A percentile compares a stretch with the other conserved stretches of the same genome.
These are phyloP conservation scores for Silybum marianum DNA, from an alignment of 129 eudicot genomes.

Conservation along the genomic window DNA sequence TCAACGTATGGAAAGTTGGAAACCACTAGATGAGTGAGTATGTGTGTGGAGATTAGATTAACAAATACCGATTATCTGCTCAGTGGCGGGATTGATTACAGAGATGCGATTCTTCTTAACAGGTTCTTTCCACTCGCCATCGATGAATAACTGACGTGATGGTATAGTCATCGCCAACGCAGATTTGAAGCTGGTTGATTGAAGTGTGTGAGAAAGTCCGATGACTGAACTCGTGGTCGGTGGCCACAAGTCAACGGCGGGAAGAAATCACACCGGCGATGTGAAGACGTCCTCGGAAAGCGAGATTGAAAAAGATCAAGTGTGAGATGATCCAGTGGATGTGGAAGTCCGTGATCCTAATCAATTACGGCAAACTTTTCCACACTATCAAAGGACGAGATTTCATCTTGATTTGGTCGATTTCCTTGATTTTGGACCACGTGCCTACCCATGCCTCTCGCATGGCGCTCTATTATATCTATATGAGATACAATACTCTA, in stretches of 20 bases:
- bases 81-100: slow-evolving; percentile 74
- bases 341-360: neutral
- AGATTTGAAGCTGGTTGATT: slow-evolving; percentile 3
- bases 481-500: no score
- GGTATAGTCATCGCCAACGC: slow-evolving; percentile 51
- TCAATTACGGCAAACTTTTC: neutral
- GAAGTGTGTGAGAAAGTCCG: slow-evolving; percentile 14
- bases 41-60: neutral
- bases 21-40: neutral
- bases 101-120: slow-evolving; percentile 62
- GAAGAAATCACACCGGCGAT: neutral
- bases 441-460: no score
- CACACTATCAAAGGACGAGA: neutral
- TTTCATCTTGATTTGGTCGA: neutral
- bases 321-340: neutral
- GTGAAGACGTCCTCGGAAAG: neutral
- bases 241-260: slow-evolving; percentile 7
- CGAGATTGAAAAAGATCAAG: neutral
- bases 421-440: neutral
- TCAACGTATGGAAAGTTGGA: neutral
- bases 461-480: no score
- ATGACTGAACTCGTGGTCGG: slow-evolving; percentile 2
- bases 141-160: slow-evolving; percentile 69
- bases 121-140: slow-evolving; percentile 82
- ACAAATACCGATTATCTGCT: slow-evolving; percentile 59